Percentiles rank a stretch among this genome's conserved stretches.
Evolutionary conservation across 1,284 basidiomycete species (phyloP).

Genomic region (Cryptococcus sp.): DNA sequence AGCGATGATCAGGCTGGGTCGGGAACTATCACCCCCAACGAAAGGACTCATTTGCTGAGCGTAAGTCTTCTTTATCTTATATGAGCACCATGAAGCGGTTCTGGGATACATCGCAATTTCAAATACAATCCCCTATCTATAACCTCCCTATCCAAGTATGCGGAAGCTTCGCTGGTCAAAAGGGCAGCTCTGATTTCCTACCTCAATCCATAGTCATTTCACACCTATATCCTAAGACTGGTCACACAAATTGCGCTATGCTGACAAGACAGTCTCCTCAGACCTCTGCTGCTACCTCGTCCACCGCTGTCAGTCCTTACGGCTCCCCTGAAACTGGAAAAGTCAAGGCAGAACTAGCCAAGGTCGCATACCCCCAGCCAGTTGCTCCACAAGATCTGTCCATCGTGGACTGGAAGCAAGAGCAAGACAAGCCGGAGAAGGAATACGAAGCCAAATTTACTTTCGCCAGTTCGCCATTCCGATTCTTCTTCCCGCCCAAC

Average conservation of each 20-base stretch:
- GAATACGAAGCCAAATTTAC: not conserved
- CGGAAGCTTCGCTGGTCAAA: too few species aligned
- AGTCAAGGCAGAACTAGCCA: too few species aligned
- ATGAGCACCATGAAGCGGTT: not conserved
- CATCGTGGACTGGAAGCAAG: too few species aligned
- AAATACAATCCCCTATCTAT: too few species aligned
- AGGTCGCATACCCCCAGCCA: too few species aligned
- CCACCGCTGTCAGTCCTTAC: conserved; percentile 8
- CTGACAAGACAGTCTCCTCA: conserved; percentile 1
- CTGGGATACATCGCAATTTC: not conserved
- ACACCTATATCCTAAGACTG: not conserved
- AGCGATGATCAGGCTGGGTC: not conserved
- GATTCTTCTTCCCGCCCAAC: not conserved
- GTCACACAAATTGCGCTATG: not conserved
- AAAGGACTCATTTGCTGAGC: conserved; percentile 13
- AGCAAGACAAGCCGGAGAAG: too few species aligned
- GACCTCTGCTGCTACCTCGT: conserved; percentile 10
- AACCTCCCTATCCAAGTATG: too few species aligned
- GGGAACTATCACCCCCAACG: conserved; percentile 1
- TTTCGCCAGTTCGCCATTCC: not conserved
- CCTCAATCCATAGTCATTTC: not conserved
- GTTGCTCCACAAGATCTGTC: too few species aligned
- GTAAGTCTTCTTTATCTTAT: conserved; percentile 3
- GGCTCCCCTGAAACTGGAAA: conserved; percentile 1
- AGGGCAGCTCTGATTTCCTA: too few species aligned